Percentiles rank a stretch among this genome's conserved stretches.
Conservation (phyloP, 441 rosid species). For the Croton laevigatus region DNA sequence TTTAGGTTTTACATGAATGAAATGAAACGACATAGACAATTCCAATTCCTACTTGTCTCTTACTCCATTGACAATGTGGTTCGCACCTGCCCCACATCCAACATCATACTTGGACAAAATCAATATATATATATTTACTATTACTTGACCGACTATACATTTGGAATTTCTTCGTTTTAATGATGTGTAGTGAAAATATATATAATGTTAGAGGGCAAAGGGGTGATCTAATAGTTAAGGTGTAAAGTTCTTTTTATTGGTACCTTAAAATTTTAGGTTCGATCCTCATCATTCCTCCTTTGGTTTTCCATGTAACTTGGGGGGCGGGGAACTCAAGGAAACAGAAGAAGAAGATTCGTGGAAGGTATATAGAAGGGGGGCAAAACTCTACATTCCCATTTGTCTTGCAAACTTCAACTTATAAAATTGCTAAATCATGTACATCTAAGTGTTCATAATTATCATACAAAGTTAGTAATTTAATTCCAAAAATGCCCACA, state of each 20-base stretch:
- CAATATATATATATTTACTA: no score
- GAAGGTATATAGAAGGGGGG: neutral
- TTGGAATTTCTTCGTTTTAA: neutral
- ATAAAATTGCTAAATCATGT: neutral
- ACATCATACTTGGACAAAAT: neutral
- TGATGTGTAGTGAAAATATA: neutral
- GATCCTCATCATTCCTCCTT: no score
- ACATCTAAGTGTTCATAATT: neutral
- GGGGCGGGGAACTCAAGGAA: neutral
- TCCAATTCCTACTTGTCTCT: slow-evolving; percentile 15
- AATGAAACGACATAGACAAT: neutral
- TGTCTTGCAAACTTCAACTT: neutral
- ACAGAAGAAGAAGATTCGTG: slow-evolving; percentile 1
- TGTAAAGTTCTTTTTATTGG: no score
- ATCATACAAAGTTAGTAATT: no score
- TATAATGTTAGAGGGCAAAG: no score
- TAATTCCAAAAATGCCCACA: no score
- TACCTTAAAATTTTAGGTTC: no score
- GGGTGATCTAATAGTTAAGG: no score
- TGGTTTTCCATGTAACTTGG: neutral
- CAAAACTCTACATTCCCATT: neutral
- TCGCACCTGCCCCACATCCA: slow-evolving; percentile 11
- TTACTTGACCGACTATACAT: neutral
- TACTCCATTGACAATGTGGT: slow-evolving; percentile 18
- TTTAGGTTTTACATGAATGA: neutral